Evolutionary conservation across 139 green algal genomes (phyloP), one percentile per base, ranked within the genome.

Genomic region (Picochlorum sp.): DNA sequence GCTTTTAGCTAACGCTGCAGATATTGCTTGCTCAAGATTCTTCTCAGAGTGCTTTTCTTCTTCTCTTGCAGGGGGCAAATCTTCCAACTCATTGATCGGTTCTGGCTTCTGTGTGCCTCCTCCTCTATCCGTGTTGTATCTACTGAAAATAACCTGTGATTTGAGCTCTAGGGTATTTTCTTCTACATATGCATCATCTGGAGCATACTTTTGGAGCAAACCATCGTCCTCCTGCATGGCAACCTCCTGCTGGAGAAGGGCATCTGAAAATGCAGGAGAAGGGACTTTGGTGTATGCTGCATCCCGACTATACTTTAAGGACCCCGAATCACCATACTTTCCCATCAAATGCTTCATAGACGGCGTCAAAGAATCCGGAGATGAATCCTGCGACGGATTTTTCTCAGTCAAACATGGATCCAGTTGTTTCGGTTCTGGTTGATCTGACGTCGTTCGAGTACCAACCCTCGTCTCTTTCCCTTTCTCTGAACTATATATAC

Each of bases 311-410:
- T 14, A 41, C 34, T 41, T 41, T 11, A 11, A 41, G 8, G 34
- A 41, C 5, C 47, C 47, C n/a, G 47, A 56, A 11, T 20, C n/a
- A 2, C 63, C 71, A 32, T 77, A 77, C 64, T 77, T 77, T 26
- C 71, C 71, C 18, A 77, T 65, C 34, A 77, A 68, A 62, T 73
- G 56, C 38, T 64, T 56, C 71, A 77, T 73, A 49, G 65, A 69
- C 21, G 71, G 71, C 52, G 56, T 77, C 18, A 77, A 49, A 13
- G 52, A 63, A 21, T 73, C 64, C 0, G 71, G 65, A 5, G 71
- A 77, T 11, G 63, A 41, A 41, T 69, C 24, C 47, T 28, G 62
- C 21, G 64, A 69, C 18, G 71, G 57, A 41, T 41, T 4, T 8
- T 41, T 11, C 34, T 11, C 34, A 14, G 34, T 41, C 34, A 41